Percentiles rank a stretch among this genome's conserved stretches.
Conservation (phyloP, 164 flowering plant genomes). For the Euptelea pleiosperma region DNA sequence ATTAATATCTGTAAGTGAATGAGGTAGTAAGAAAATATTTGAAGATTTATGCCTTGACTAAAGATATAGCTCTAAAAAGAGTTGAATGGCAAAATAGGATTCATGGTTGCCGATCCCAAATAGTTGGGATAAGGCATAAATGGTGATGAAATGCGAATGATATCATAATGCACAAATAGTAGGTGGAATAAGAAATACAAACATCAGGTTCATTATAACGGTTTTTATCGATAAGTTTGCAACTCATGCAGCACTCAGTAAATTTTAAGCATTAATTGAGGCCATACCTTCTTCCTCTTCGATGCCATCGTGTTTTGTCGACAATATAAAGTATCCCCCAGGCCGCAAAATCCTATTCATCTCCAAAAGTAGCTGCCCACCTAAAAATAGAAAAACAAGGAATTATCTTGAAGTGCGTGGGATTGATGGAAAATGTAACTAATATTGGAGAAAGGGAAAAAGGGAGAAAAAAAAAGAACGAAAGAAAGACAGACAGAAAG, state of each 20-base stretch:
- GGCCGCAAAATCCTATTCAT: constrained; percentile 94
- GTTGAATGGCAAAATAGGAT: too few relatives aligned
- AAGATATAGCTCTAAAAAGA: too few relatives aligned
- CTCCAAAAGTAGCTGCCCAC: constrained; percentile 79
- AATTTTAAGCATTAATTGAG: constrained; percentile 2
- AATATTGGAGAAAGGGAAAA: neutral
- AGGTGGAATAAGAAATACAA: too few relatives aligned
- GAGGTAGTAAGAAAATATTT: too few relatives aligned
- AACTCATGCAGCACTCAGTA: neutral
- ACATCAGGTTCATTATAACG: too few relatives aligned
- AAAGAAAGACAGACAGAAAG: neutral
- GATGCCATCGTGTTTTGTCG: constrained; percentile 58
- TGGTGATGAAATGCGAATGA: too few relatives aligned
- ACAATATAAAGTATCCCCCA: constrained; percentile 84
- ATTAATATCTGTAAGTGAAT: too few relatives aligned
- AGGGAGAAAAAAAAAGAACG: neutral
- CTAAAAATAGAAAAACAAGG: constrained; percentile 26
- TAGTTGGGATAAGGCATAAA: too few relatives aligned
- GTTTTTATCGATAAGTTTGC: too few relatives aligned
- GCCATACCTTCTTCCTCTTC: constrained; percentile 80
- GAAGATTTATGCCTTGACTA: too few relatives aligned
- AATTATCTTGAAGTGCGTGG: constrained; percentile 8
- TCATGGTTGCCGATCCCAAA: too few relatives aligned
- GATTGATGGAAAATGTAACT: neutral
- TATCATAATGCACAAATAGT: too few relatives aligned